Percentiles rank a stretch among this genome's conserved stretches.
phyloP scores from a whole-genome alignment of 1,284 basidiomycete genomes.

The Trichosporon sp. region DNA sequence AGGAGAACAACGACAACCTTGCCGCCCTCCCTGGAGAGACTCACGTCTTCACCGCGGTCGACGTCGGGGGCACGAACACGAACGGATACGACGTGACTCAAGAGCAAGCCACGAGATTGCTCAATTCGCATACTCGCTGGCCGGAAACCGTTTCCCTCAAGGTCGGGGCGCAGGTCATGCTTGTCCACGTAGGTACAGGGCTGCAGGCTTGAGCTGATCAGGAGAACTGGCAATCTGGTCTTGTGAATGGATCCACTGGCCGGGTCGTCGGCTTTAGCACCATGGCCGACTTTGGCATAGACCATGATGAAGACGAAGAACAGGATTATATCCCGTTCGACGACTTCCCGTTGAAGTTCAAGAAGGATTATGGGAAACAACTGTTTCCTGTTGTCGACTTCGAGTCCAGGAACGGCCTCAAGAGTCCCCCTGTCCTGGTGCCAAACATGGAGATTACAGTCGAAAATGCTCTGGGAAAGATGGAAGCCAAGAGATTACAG shows the following conservation, averaged over 20 bases:
- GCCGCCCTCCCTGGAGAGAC: conserved; percentile 14
- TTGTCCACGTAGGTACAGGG: conserved; percentile 26
- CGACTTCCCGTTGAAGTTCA: too few relatives aligned
- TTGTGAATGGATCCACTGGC: conserved; percentile 14
- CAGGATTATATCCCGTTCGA: too few relatives aligned
- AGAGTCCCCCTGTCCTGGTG: background rate
- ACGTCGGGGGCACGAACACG: conserved; percentile 24
- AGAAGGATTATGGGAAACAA: too few relatives aligned
- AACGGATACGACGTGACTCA: conserved; percentile 13
- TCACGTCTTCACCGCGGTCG: conserved; percentile 18
- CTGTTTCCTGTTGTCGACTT: conserved; percentile 32
- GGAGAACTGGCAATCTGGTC: conserved; percentile 12
- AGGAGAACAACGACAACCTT: conserved; percentile 26
- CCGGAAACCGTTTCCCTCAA: conserved; percentile 25
- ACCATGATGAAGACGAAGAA: background rate
- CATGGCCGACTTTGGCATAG: background rate
- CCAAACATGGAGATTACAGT: background rate
- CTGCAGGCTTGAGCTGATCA: background rate
- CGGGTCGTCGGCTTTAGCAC: background rate
- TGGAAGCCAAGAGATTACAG: conserved; percentile 5
- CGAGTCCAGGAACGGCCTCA: conserved; percentile 10
- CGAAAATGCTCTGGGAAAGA: conserved; percentile 1
- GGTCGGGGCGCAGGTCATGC: conserved; percentile 39
- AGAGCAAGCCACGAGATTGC: conserved; percentile 21
- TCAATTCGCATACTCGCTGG: conserved; percentile 33